Conservation (phyloP, 2,329 filamentous ascomycete genomes). For the Aureobasidium namibiae region DNA sequence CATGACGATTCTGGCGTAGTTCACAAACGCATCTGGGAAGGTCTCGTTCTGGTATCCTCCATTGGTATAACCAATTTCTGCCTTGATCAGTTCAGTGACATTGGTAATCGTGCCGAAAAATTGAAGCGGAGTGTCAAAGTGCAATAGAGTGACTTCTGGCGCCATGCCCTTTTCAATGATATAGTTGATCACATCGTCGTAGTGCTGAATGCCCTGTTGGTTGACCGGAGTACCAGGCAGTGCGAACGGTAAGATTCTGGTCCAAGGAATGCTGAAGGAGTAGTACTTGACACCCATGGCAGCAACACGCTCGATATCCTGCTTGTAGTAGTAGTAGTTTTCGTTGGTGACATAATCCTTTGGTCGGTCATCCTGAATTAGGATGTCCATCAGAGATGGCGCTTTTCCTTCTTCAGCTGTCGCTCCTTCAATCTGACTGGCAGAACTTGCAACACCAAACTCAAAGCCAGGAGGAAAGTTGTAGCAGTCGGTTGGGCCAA, state of each 20-base stretch:
- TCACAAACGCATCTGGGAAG: slow-evolving; percentile 26
- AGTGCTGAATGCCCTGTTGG: slow-evolving; percentile 36
- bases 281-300: slow-evolving; percentile 26
- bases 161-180: slow-evolving; percentile 35
- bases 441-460: slow-evolving; percentile 18
- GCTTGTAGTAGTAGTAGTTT: slow-evolving; percentile 44
- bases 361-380: slow-evolving; percentile 18
- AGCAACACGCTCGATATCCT: slow-evolving; percentile 33
- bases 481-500: slow-evolving; percentile 41
- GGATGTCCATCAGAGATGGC: not conserved
- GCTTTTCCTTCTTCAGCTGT: slow-evolving; percentile 17
- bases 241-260: slow-evolving; percentile 39
- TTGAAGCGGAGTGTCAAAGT: slow-evolving; percentile 30
- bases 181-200: slow-evolving; percentile 39
- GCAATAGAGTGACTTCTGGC: slow-evolving; percentile 38
- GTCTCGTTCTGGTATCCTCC: slow-evolving; percentile 23
- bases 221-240: slow-evolving; percentile 35
- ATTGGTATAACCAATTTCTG: not conserved
- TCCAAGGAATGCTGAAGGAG: slow-evolving; percentile 38
- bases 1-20: slow-evolving; percentile 31
- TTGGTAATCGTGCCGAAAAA: not conserved
- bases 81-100: slow-evolving; percentile 20
- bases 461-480: slow-evolving; percentile 41
- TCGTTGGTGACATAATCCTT: slow-evolving; percentile 11
- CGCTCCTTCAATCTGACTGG: slow-evolving; percentile 21